Conservation (phyloP, 768 basidiomycete species). For the Mycena olivaceomarginata region DNA sequence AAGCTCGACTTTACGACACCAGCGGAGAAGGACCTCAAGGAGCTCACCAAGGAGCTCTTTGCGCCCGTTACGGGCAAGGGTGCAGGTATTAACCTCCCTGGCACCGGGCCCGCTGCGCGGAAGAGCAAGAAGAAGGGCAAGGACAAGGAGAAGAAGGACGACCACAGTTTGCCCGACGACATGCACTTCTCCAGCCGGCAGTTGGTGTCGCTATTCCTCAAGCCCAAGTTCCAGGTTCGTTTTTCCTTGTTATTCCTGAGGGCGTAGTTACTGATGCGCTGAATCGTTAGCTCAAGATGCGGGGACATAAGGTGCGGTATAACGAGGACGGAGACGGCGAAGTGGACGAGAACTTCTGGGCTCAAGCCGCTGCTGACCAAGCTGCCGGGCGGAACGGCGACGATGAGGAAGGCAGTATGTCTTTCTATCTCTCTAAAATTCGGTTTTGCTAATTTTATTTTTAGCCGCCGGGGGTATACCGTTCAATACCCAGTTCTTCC, state of each 20-base stretch:
- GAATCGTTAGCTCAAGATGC: constrained; percentile 87
- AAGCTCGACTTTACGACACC: constrained; percentile 87
- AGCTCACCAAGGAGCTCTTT: constrained; percentile 83
- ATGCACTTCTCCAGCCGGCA: constrained; percentile 97
- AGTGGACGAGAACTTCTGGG: constrained; percentile 98
- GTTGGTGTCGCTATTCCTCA: constrained; percentile 94
- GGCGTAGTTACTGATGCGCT: not conserved
- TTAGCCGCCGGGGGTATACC: constrained; percentile 74
- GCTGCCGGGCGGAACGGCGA: constrained; percentile 75
- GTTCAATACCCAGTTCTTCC: constrained; percentile 98
- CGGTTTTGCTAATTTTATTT: constrained; percentile 39
- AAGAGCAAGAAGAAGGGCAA: constrained; percentile 63
- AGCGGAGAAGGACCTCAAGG: constrained; percentile 75
- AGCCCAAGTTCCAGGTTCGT: constrained; percentile 95
- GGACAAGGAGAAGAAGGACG: constrained; percentile 80
- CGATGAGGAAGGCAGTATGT: constrained; percentile 79
- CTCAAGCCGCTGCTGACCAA: constrained; percentile 92
- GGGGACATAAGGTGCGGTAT: constrained; percentile 77
- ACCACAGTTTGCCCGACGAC: constrained; percentile 93
- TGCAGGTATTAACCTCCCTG: constrained; percentile 80
- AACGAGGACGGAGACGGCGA: constrained; percentile 87
- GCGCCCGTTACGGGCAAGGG: constrained; percentile 81
- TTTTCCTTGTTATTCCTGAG: constrained; percentile 15
- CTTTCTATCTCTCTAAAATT: not conserved
- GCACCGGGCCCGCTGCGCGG: constrained; percentile 65